Base-by-base conservation (phyloP, 805 yeast species). In the Candida odintsovae region DNA sequence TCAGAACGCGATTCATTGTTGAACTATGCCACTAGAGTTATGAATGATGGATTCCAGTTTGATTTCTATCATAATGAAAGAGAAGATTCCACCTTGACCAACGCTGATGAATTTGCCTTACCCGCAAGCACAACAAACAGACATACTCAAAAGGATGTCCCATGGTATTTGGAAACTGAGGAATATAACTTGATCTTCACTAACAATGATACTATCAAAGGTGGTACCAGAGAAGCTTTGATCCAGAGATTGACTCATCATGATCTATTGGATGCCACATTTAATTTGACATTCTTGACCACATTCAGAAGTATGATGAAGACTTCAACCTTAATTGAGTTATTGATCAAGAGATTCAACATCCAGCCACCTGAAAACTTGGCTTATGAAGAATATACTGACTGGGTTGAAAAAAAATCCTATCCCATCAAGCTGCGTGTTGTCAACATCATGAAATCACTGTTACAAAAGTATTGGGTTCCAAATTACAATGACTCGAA, bases 361-460 rank as follows among this genome's bases (percentile, higher is more conserved):
- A 66, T 79, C 15, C 78, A 78, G 51, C 94, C 96, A 20, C 97
- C 97, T 0, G 96, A 87, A 57, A 96, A 95, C 0, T 66, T 92
- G 49, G 79, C 86, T 49, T 86, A 80, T 58, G 95, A 85, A 50
- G 95, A 88, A 57, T 87, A 86, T 62, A 78, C 80, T 40, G 65
- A 73, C 10, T 89, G 97, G 97, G 72, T 81, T 10, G 78, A 80
- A 38, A 77, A 76, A 58, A 87, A 87, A 57, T 79, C 83, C 49
- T 71, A 70, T 47, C 88, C 87, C 1, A 82, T 85, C 28, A 77
- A 89, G 45, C 56, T 75, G 21, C 72, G 87, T 47, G 86, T 86
- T 10, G 71, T 86, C 48, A 78, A 79, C 49, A 72, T 84, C 22
- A 76, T 90, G 78, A 80, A 77, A 54, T 66, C 78, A 15, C 72